phyloP scores from a whole-genome alignment of 257 asterid species.

The Apocynum venetum region DNA sequence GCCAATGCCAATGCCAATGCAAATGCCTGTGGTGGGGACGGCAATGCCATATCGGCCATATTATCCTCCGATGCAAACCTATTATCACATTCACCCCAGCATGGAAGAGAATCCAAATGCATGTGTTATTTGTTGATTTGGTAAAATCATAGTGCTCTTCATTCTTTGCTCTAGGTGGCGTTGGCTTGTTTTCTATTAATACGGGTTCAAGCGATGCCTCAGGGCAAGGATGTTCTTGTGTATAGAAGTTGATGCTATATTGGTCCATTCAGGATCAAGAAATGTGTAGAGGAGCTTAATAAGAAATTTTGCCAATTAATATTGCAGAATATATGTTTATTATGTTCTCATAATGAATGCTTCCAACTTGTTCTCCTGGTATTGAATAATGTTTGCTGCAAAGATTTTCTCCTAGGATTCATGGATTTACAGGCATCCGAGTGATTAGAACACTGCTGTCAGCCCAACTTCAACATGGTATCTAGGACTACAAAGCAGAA shows the following conservation, averaged over 20 bases:
- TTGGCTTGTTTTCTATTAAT: conserved; percentile 16
- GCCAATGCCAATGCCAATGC: conserved; percentile 4
- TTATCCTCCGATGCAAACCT: conserved; percentile 34
- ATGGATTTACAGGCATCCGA: background rate
- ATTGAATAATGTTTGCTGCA: background rate
- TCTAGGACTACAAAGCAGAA: background rate
- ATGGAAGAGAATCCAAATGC: conserved; percentile 84
- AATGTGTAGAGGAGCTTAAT: conserved; percentile 35
- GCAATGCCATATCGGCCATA: conserved; percentile 47
- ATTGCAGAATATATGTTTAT: background rate
- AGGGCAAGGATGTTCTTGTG: conserved; percentile 23
- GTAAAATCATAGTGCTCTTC: background rate
- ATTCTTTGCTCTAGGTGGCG: background rate
- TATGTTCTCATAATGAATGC: background rate
- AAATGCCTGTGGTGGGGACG: conserved; percentile 31
- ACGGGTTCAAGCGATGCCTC: conserved; percentile 14
- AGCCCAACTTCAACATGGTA: background rate
- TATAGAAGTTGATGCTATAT: conserved; percentile 21
- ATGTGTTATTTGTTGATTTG: conserved; percentile 50
- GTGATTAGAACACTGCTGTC: background rate
- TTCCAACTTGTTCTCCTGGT: background rate
- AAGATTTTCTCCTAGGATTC: background rate
- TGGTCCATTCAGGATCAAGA: conserved; percentile 20
- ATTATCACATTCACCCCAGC: conserved; percentile 43
- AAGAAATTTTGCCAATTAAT: conserved; percentile 29